phyloP scores from a whole-genome alignment of 495 filamentous ascomycete genomes.

The Tuber melanosporum region DNA sequence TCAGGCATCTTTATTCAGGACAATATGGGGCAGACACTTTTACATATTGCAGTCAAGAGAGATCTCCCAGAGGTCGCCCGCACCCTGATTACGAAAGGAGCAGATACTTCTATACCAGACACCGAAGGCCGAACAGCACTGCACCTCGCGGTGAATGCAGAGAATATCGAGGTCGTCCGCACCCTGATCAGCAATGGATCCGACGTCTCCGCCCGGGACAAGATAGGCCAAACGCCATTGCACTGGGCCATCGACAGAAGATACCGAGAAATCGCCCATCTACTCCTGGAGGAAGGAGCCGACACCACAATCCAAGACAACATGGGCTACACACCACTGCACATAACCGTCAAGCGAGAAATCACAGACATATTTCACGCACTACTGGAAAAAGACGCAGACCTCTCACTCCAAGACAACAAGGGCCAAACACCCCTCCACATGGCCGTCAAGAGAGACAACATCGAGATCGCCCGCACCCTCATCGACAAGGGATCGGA shows the following conservation, averaged over 20 bases:
- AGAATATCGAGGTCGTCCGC: neutral
- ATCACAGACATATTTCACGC: slow-evolving; percentile 13
- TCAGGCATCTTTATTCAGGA: neutral
- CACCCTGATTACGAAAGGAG: neutral
- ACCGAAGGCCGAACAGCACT: slow-evolving; percentile 18
- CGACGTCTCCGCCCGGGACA: slow-evolving; percentile 16
- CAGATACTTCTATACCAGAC: neutral
- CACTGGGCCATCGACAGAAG: slow-evolving; percentile 23
- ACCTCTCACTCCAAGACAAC: slow-evolving; percentile 17
- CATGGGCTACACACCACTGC: slow-evolving; percentile 20
- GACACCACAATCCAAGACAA: slow-evolving; percentile 21
- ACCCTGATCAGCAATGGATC: slow-evolving; percentile 19
- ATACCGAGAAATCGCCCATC: slow-evolving; percentile 10
- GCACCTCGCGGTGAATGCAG: slow-evolving; percentile 17
- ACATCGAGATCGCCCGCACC: neutral
- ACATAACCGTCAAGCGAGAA: slow-evolving; percentile 15
- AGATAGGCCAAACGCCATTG: slow-evolving; percentile 25
- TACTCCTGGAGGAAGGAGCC: slow-evolving; percentile 15
- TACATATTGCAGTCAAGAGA: slow-evolving; percentile 5
- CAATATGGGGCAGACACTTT: neutral
- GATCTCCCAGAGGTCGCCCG: neutral
- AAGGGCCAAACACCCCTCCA: slow-evolving; percentile 31
- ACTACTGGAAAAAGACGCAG: slow-evolving; percentile 24
- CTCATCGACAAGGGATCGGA: slow-evolving; percentile 21
- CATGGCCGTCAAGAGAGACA: slow-evolving; percentile 8